A percentile compares a stretch with the other conserved stretches of the same genome.
Evolutionary conservation across 1,284 basidiomycete genomes (phyloP).

Genomic region (Entoloma clypeatum): DNA sequence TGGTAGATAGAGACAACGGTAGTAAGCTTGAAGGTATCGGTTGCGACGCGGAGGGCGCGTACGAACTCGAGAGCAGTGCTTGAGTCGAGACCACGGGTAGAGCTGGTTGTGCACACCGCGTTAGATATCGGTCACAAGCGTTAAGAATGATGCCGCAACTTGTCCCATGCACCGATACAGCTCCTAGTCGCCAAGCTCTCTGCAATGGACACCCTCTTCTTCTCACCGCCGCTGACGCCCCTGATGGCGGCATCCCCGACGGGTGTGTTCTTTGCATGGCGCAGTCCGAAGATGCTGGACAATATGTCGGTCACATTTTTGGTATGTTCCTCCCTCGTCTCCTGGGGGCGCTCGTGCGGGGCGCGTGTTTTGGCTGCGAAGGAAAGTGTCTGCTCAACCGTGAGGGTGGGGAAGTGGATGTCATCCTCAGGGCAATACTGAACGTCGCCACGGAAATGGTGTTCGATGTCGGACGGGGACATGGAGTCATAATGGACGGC

Average conservation of each 20-base stretch:
- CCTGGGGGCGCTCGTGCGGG: conserved; percentile 45
- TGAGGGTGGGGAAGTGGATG: conserved; percentile 72
- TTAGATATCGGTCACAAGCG: conserved; percentile 1
- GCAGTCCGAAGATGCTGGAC: conserved; percentile 68
- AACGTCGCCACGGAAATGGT: conserved; percentile 63
- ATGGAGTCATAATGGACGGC: conserved; percentile 68
- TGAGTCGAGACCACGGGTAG: conserved; percentile 71
- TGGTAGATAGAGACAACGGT: conserved; percentile 73
- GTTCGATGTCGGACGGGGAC: conserved; percentile 45
- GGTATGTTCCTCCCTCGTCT: conserved; percentile 45
- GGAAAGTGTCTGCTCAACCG: conserved; percentile 62
- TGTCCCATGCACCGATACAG: conserved; percentile 53
- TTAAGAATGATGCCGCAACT: conserved; percentile 26
- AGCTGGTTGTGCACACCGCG: conserved; percentile 34
- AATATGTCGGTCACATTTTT: conserved; percentile 49
- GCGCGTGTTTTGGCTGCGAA: conserved; percentile 63
- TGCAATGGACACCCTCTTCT: conserved; percentile 65
- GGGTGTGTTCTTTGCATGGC: conserved; percentile 53
- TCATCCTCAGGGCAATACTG: conserved; percentile 72
- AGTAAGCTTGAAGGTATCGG: conserved; percentile 50
- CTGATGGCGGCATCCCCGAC: conserved; percentile 76
- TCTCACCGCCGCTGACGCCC: conserved; percentile 81
- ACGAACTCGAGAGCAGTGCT: conserved; percentile 67
- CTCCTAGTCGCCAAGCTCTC: conserved; percentile 45
- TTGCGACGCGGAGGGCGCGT: conserved; percentile 56